Conservation (phyloP, 306 rosid genomes). For the Malus asiatica region DNA sequence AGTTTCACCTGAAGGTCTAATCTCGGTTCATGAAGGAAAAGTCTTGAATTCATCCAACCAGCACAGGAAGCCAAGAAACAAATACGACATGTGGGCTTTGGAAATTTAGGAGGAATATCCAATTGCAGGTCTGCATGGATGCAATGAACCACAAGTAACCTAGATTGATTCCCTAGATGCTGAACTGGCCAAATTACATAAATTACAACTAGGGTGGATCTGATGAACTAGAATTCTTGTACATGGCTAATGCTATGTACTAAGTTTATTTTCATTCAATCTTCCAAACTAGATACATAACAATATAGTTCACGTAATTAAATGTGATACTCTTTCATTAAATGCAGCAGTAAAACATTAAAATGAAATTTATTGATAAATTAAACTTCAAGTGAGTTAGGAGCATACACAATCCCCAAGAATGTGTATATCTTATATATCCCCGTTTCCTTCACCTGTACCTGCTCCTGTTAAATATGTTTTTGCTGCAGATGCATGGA, state of each 20-base stretch:
- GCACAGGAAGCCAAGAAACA: not conserved
- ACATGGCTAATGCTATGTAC: not conserved
- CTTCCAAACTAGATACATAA: not conserved
- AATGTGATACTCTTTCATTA: not conserved
- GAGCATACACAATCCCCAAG: not conserved
- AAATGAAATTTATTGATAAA: not conserved
- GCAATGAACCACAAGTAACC: not conserved
- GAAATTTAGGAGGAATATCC: not conserved
- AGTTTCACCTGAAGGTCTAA: not conserved
- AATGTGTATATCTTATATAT: not conserved
- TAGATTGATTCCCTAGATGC: not conserved
- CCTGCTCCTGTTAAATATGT: conserved; percentile 7
- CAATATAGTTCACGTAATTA: not conserved
- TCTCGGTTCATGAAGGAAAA: not conserved
- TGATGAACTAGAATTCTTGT: not conserved
- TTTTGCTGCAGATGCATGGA: conserved; percentile 76
- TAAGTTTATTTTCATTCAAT: not conserved
- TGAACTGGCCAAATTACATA: not conserved
- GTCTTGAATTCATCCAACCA: not conserved
- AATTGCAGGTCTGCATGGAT: not conserved
- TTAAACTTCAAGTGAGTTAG: not conserved
- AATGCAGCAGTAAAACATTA: not conserved
- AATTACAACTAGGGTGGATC: not conserved
- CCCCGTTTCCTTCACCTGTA: not conserved
- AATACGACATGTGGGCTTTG: no score